Evolutionary conservation across 1,284 basidiomycete species (phyloP), one percentile per base, ranked within the genome.

Genomic region (Ganoderma resinaceum): DNA sequence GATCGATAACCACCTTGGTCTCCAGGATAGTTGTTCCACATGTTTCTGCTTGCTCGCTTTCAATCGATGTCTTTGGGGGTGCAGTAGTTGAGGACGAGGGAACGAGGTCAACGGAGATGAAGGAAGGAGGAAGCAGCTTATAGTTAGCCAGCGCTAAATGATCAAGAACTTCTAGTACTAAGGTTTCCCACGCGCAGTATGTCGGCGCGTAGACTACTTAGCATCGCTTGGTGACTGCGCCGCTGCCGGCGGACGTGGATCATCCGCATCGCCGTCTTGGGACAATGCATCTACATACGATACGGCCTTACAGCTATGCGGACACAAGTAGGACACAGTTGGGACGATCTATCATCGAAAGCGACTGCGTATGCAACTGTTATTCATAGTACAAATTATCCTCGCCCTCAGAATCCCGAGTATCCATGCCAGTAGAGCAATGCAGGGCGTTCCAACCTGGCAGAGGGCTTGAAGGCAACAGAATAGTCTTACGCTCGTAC

Each of bases 1-100:
- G 80, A 75, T 26, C 73, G 79, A 66, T 81, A 82, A 6, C 79
- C 78, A 7, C 71, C 62, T 29, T 68, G 68, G 43, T 74, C 67
- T 26, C 70, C 67, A 1, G 69, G 69, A 63, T 71, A 72, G 46
- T 63, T 67, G 61, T 63, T 70, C 71, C 71, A 73, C 71, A 73
- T 73, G n/a, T 12, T 52, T 3, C 26, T 7, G n/a, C 18, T 0
- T 23, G 12, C 7, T 26, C 23, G 29, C 6, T 31, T 20, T 14
- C 29, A 7, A 20, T 33, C 18, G 38, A 26, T 43, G 40, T 33
- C 8, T 29, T 6, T 33, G 23, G n/a, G 60, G 29, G 26, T 58
- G 11, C 43, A 18, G 16, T 65, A 31, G 2, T 29, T 23, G 57
- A 26, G 43, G 52, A 29, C 20, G 33, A 42, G 26, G 23, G 42